phyloP scores from a whole-genome alignment of 1,284 basidiomycete species.

The Xerocomus minutiporus region DNA sequence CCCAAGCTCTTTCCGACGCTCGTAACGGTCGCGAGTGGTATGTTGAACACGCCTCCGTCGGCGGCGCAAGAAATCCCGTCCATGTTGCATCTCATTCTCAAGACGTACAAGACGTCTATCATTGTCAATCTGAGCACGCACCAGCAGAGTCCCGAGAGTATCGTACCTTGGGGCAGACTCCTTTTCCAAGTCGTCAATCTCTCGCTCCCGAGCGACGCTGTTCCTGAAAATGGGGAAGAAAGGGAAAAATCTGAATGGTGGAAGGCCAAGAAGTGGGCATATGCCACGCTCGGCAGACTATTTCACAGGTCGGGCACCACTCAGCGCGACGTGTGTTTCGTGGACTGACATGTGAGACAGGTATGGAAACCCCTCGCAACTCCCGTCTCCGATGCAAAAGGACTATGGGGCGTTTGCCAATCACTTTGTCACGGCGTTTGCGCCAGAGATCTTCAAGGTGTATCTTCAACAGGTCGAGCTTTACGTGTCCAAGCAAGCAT shows the following conservation, averaged over 20 bases:
- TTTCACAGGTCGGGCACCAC: slow-evolving; percentile 60
- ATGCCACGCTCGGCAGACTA: slow-evolving; percentile 64
- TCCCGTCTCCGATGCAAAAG: slow-evolving; percentile 65
- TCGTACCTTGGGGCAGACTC: slow-evolving; percentile 83
- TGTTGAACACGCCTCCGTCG: slow-evolving; percentile 58
- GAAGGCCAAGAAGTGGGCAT: slow-evolving; percentile 89
- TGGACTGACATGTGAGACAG: slow-evolving; percentile 32
- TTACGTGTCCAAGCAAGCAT: slow-evolving; percentile 64
- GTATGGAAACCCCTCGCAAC: slow-evolving; percentile 81
- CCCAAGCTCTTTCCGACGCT: slow-evolving; percentile 67
- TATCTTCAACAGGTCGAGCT: slow-evolving; percentile 76
- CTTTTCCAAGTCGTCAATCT: slow-evolving; percentile 73
- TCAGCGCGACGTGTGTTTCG: background rate
- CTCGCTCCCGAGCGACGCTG: slow-evolving; percentile 56
- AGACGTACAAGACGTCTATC: slow-evolving; percentile 78
- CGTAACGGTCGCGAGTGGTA: slow-evolving; percentile 61
- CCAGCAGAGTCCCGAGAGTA: slow-evolving; percentile 67
- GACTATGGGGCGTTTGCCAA: slow-evolving; percentile 70
- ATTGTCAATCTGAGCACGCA: slow-evolving; percentile 65
- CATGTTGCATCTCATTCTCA: slow-evolving; percentile 78
- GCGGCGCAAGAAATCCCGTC: slow-evolving; percentile 64
- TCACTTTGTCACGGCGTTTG: slow-evolving; percentile 74
- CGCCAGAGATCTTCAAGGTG: slow-evolving; percentile 77
- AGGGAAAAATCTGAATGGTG: slow-evolving; percentile 79
- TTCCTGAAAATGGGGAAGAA: slow-evolving; percentile 70